Conservation (phyloP, 495 filamentous ascomycete genomes). For the Penicillium crystallinum region DNA sequence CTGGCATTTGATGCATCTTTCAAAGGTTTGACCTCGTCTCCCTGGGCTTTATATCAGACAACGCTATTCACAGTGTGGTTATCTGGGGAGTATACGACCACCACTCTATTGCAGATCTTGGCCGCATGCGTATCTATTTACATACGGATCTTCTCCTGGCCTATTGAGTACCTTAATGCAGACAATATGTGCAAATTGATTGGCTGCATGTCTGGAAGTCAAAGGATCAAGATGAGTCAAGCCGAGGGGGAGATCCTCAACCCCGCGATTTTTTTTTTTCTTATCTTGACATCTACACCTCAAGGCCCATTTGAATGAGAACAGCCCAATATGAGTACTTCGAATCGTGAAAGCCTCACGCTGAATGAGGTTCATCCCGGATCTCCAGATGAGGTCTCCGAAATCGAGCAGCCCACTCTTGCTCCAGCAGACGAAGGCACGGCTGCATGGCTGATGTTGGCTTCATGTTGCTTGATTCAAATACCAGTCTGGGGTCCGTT, state of each 20-base stretch:
- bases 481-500: slow-evolving; percentile 57
- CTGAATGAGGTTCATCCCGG: slow-evolving; percentile 3
- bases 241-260: slow-evolving; percentile 2
- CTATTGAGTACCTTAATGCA: neutral
- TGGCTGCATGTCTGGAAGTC: neutral
- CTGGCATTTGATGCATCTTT: too few relatives aligned
- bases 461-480: slow-evolving; percentile 57
- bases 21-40: too few relatives aligned
- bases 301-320: neutral
- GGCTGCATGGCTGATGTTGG: slow-evolving; percentile 60
- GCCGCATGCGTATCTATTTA: too few relatives aligned
- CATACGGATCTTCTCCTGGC: neutral
- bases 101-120: too few relatives aligned
- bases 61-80: too few relatives aligned
- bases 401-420: slow-evolving; percentile 37
- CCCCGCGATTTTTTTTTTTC: neutral
- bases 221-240: slow-evolving; percentile 5
- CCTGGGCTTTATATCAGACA: too few relatives aligned
- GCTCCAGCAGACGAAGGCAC: slow-evolving; percentile 55
- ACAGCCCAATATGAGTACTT: slow-evolving; percentile 3
- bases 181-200: neutral
- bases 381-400: slow-evolving; percentile 10
- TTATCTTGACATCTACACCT: neutral
- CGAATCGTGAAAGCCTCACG: slow-evolving; percentile 1
- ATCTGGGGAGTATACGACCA: too few relatives aligned